Evolutionary conservation across 1,139 yeast genomes (phyloP).

Genomic region (Hansenula lynferdii): DNA sequence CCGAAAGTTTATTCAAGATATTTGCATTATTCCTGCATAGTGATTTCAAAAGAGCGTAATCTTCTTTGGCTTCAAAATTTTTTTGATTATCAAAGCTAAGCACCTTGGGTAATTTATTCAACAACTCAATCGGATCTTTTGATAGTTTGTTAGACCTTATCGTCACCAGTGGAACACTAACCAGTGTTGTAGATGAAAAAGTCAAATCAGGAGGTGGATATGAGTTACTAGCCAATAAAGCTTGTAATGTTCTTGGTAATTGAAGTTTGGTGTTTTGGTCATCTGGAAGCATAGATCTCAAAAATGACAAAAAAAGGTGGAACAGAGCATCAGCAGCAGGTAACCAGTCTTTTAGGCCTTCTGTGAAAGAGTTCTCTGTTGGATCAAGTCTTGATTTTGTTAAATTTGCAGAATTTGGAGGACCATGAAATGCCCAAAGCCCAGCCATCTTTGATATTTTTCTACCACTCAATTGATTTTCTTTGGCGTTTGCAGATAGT

Average conservation of each 20-base stretch:
- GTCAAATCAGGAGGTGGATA: constrained; percentile 57
- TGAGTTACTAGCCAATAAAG: constrained; percentile 53
- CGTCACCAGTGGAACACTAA: constrained; percentile 64
- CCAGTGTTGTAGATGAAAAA: constrained; percentile 36
- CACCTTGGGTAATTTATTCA: constrained; percentile 59
- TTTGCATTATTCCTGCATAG: constrained; percentile 49
- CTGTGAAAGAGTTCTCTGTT: constrained; percentile 42
- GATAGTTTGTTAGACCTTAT: constrained; percentile 55
- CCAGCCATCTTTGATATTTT: constrained; percentile 81
- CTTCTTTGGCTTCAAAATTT: constrained; percentile 70
- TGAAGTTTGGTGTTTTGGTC: constrained; percentile 47
- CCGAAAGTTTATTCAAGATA: constrained; percentile 61
- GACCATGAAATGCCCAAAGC: constrained; percentile 75
- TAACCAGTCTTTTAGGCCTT: constrained; percentile 75
- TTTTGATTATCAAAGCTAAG: constrained; percentile 68
- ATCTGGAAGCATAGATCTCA: constrained; percentile 75
- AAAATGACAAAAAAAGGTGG: constrained; percentile 71
- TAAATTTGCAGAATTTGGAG: constrained; percentile 11
- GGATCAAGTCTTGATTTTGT: constrained; percentile 15
- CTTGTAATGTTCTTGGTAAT: constrained; percentile 61
- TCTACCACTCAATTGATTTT: constrained; percentile 74
- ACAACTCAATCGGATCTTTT: constrained; percentile 48
- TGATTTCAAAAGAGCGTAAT: constrained; percentile 69
- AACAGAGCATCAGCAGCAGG: constrained; percentile 84
- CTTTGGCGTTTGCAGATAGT: constrained; percentile 74